phyloP scores from a whole-genome alignment of 176 grass and related monocot species.

The Ampelocalamus luodianensis region DNA sequence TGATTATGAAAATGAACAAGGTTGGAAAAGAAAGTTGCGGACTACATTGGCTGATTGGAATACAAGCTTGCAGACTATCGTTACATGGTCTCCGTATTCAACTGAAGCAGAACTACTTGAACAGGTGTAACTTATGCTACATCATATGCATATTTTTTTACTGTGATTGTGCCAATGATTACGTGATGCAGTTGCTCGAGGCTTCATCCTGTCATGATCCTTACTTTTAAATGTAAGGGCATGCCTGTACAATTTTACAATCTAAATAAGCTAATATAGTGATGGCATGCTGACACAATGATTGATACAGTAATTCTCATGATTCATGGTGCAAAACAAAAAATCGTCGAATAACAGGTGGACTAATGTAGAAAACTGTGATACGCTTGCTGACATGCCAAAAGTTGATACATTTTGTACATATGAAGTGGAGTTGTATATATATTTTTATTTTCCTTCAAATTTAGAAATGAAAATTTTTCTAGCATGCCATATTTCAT shows the following conservation, averaged over 20 bases:
- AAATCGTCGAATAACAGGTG: slow-evolving; percentile 12
- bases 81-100: slow-evolving; percentile 87
- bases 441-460: slow-evolving; percentile 14
- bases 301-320: not conserved
- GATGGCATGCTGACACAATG: not conserved
- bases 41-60: slow-evolving; percentile 72
- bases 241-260: not conserved
- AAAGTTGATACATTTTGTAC: not conserved
- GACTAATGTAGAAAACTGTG: slow-evolving; percentile 29
- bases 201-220: not conserved
- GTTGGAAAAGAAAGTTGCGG: slow-evolving; percentile 68
- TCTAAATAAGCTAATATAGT: not conserved
- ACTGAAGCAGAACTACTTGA: slow-evolving; percentile 89
- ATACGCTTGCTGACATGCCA: not conserved
- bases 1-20: slow-evolving; percentile 79
- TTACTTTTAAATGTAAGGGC: slow-evolving; percentile 2
- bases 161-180: not conserved
- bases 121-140: slow-evolving; percentile 61
- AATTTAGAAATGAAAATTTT: slow-evolving; percentile 7
- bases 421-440: not conserved
- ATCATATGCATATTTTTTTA: not conserved
- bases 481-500: not conserved
- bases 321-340: slow-evolving; percentile 5
- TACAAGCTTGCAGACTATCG: slow-evolving; percentile 72
- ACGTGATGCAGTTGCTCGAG: not conserved